A percentile compares a stretch with the other conserved stretches of the same genome.
phyloP scores from a whole-genome alignment of 2,329 filamentous ascomycete genomes.

The Parastagonospora nodorum region DNA sequence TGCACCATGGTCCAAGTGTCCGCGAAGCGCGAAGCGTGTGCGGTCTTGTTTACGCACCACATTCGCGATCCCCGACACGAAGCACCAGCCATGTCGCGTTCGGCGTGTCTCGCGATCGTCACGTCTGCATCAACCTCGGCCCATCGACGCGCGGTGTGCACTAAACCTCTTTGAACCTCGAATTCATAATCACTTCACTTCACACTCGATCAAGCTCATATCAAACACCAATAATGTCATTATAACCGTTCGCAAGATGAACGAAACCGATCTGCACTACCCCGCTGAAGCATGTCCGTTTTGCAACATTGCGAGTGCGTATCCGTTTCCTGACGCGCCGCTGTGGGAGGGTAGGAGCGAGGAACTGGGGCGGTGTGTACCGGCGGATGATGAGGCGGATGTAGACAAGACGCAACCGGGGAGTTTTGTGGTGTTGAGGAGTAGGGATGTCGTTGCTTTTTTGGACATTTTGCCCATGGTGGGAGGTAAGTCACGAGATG shows the following conservation, averaged over 20 bases:
- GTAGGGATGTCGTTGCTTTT: constrained; percentile 79
- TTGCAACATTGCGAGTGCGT: constrained; percentile 61
- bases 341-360: constrained; percentile 13
- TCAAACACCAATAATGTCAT: constrained; percentile 1
- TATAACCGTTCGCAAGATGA: constrained; percentile 26
- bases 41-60: neutral
- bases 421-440: constrained; percentile 73
- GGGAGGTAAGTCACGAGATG: constrained; percentile 54
- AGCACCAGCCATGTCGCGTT: constrained; percentile 5
- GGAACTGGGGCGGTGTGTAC: constrained; percentile 26
- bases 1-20: too few relatives aligned
- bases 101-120: neutral
- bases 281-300: constrained; percentile 58
- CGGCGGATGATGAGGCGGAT: constrained; percentile 28
- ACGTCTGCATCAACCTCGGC: constrained; percentile 9
- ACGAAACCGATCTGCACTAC: constrained; percentile 46
- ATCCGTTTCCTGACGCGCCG: constrained; percentile 40
- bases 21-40: too few relatives aligned
- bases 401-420: constrained; percentile 43
- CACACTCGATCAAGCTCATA: constrained; percentile 1
- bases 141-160: constrained; percentile 7
- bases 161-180: constrained; percentile 8
- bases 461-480: constrained; percentile 91
- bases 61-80: neutral
- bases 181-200: neutral